Percentiles rank a stretch among this genome's conserved stretches.
Evolutionary conservation across 2,329 filamentous ascomycete genomes (phyloP).

Genomic region (Fusarium sp.): DNA sequence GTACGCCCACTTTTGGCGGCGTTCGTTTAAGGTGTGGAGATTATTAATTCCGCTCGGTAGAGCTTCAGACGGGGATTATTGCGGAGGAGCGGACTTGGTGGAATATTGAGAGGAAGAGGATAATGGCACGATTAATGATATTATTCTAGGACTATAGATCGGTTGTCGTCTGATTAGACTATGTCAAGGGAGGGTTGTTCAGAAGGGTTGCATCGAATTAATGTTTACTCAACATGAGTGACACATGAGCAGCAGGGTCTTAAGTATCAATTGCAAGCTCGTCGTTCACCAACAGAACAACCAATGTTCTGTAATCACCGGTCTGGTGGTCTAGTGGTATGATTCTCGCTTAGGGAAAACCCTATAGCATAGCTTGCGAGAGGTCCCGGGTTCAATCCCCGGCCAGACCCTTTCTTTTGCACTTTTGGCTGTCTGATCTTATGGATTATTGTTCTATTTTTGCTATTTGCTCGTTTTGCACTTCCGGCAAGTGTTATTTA

Average conservation of each 20-base stretch:
- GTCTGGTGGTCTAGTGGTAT: conserved; percentile 74
- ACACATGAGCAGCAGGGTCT: fast-evolving
- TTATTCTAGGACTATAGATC: neutral
- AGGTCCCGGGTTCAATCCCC: conserved; percentile 62
- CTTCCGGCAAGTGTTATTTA: neutral
- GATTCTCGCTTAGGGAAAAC: conserved; percentile 75
- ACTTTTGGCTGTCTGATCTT: fast-evolving
- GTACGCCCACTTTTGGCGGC: conserved; percentile 6
- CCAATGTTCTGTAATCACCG: conserved; percentile 24
- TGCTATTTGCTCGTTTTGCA: neutral
- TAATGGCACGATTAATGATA: neutral
- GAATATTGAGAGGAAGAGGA: too few species aligned
- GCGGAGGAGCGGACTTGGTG: conserved; percentile 44
- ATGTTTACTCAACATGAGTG: neutral
- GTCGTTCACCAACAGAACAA: conserved; percentile 4
- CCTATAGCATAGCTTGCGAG: conserved; percentile 55
- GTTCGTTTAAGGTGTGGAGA: conserved; percentile 18
- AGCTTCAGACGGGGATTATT: neutral
- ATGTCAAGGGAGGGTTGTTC: neutral
- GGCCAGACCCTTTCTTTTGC: conserved; percentile 54
- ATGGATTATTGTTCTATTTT: neutral
- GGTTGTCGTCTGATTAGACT: neutral
- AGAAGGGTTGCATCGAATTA: neutral
- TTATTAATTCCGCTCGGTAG: conserved; percentile 42
- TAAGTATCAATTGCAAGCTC: fast-evolving